Evolutionary conservation across 1,139 yeast species (phyloP).

Genomic region (Debaryomycetaceae sp.): DNA sequence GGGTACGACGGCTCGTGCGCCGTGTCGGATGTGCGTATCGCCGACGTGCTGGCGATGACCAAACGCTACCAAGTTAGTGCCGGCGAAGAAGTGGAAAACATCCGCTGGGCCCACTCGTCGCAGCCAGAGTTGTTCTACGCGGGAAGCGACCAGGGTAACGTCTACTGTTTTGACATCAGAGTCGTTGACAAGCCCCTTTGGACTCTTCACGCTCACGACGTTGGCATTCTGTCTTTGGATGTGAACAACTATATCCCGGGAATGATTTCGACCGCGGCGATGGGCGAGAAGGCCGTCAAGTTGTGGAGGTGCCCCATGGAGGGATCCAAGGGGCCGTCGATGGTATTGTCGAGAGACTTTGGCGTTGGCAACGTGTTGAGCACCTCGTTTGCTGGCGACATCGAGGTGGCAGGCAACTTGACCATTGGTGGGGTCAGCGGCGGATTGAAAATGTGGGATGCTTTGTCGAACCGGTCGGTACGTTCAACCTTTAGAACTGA

Average conservation of each 20-base stretch:
- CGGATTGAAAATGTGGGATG: constrained; percentile 88
- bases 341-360: constrained; percentile 88
- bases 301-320: constrained; percentile 71
- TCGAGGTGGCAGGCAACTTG: constrained; percentile 79
- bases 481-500: constrained; percentile 63
- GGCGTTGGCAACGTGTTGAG: constrained; percentile 93
- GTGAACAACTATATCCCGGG: constrained; percentile 68
- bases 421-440: constrained; percentile 87
- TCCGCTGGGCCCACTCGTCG: constrained; percentile 57
- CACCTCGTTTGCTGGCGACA: constrained; percentile 79
- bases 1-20: constrained; percentile 86
- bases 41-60: constrained; percentile 55
- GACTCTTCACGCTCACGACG: constrained; percentile 97
- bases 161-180: constrained; percentile 86
- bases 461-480: constrained; percentile 75
- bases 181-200: constrained; percentile 68
- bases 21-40: constrained; percentile 77
- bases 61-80: constrained; percentile 57
- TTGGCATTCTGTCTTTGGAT: constrained; percentile 82
- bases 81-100: constrained; percentile 81
- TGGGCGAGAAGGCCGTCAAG: constrained; percentile 84
- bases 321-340: constrained; percentile 54
- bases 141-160: constrained; percentile 89
- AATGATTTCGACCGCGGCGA: constrained; percentile 79
- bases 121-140: constrained; percentile 69